Evolutionary conservation across 352 stramenopile genomes (phyloP).

Genomic region (Phytophthora hybrid): DNA sequence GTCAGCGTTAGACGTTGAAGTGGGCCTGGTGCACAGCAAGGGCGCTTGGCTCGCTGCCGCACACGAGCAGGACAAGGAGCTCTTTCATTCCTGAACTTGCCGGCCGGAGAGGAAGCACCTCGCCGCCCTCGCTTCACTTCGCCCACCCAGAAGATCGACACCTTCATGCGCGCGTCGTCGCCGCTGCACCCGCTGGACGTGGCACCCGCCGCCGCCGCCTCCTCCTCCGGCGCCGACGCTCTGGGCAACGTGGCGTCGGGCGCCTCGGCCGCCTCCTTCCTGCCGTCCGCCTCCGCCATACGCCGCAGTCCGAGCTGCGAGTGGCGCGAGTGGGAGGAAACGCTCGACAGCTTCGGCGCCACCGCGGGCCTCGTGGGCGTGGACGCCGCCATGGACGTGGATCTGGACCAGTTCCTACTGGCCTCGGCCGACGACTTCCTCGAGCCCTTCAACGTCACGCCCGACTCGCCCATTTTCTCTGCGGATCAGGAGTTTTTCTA

Average conservation of each 20-base stretch:
- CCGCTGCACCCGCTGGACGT: slow-evolving; percentile 31
- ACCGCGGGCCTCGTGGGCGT: slow-evolving; percentile 9
- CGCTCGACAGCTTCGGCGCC: slow-evolving; percentile 39
- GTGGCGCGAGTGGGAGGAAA: slow-evolving; percentile 53
- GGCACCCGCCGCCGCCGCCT: background rate
- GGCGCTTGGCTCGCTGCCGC: background rate
- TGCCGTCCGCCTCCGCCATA: slow-evolving; percentile 16
- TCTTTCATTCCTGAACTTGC: slow-evolving; percentile 37
- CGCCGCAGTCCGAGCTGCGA: slow-evolving; percentile 47
- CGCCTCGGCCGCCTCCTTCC: slow-evolving; percentile 4
- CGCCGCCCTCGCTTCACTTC: background rate
- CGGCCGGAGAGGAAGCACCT: slow-evolving; percentile 10
- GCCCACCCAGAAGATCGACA: background rate
- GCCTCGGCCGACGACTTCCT: slow-evolving; percentile 69
- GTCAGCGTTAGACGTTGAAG: slow-evolving; percentile 29
- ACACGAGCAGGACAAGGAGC: background rate
- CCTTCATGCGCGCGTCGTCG: slow-evolving; percentile 33
- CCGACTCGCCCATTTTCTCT: slow-evolving; percentile 43
- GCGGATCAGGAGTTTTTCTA: slow-evolving; percentile 32
- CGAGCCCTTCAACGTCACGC: slow-evolving; percentile 50
- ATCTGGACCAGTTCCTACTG: slow-evolving; percentile 74
- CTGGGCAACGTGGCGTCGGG: background rate
- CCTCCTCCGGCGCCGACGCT: slow-evolving; percentile 14
- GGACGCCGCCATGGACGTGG: slow-evolving; percentile 51
- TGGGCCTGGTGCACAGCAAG: background rate